Conservation (phyloP, 2,329 filamentous ascomycete genomes). For the Nigrospora osmanthi region DNA sequence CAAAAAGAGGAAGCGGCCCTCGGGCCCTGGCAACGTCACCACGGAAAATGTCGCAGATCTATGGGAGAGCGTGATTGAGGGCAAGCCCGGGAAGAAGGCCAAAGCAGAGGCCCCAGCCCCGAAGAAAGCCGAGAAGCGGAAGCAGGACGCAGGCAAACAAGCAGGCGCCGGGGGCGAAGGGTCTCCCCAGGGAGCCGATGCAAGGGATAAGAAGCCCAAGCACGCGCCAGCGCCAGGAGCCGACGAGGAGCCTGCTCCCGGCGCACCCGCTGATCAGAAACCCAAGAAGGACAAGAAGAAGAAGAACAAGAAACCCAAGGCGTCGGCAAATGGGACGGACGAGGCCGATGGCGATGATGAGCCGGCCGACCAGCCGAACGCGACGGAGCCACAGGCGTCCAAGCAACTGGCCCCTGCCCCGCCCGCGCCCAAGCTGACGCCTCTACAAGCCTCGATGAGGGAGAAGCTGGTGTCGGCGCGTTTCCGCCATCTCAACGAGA, state of each 20-base stretch:
- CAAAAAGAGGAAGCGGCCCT: conserved; percentile 51
- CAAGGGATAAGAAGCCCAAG: conserved; percentile 20
- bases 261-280: background rate
- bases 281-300: conserved; percentile 17
- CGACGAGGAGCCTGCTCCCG: conserved; percentile 5
- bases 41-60: conserved; percentile 66
- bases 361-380: conserved; percentile 12
- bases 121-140: conserved; percentile 12
- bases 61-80: conserved; percentile 74
- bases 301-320: conserved; percentile 21
- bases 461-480: conserved; percentile 91
- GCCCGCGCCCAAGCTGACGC: conserved; percentile 60
- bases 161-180: conserved; percentile 9
- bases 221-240: conserved; percentile 11
- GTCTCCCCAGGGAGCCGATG: conserved; percentile 1
- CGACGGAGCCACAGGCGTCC: conserved; percentile 3
- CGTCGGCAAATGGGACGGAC: conserved; percentile 7
- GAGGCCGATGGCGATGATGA: conserved; percentile 6
- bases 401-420: conserved; percentile 11
- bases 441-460: conserved; percentile 88
- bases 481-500: conserved; percentile 96
- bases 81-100: conserved; percentile 34
- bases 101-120: conserved; percentile 1
- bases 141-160: background rate
- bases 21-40: conserved; percentile 42